These are phyloP conservation scores for Zhuliangozyma blackwelliae DNA, from an alignment of 1,139 yeast genomes.

Conservation along the genomic window DNA sequence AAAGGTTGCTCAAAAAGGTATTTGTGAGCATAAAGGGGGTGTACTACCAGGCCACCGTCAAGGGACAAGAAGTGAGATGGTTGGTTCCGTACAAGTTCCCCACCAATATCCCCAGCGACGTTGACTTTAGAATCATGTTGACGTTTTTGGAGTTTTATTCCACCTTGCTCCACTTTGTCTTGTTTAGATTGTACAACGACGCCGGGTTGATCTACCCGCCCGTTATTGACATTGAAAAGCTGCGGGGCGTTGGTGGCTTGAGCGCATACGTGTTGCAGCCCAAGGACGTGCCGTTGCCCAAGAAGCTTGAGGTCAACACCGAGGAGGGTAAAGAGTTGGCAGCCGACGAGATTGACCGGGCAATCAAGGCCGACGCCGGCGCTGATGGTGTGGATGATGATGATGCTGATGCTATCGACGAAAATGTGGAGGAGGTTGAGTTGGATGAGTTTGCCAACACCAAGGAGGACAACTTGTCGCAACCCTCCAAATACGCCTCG, in stretches of 20 bases:
- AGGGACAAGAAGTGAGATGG: slow-evolving; percentile 95
- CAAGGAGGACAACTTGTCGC: slow-evolving; percentile 74
- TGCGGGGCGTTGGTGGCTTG: slow-evolving; percentile 87
- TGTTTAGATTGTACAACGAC: slow-evolving; percentile 82
- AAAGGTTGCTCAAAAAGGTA: slow-evolving; percentile 76
- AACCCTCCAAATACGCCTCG: slow-evolving; percentile 65
- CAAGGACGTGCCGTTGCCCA: slow-evolving; percentile 41
- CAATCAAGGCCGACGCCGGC: slow-evolving; percentile 43
- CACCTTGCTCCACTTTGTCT: slow-evolving; percentile 81
- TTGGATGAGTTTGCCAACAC: slow-evolving; percentile 66
- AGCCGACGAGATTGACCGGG: slow-evolving; percentile 43
- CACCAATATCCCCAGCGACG: slow-evolving; percentile 87
- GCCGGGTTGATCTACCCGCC: slow-evolving; percentile 90
- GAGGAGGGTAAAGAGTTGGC: slow-evolving; percentile 37
- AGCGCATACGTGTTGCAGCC: slow-evolving; percentile 67
- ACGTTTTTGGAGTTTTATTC: slow-evolving; percentile 95
- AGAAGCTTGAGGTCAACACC: slow-evolving; percentile 11
- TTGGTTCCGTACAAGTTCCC: slow-evolving; percentile 96
- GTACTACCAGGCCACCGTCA: slow-evolving; percentile 84
- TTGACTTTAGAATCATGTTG: slow-evolving; percentile 95
- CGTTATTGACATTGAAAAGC: slow-evolving; percentile 62
- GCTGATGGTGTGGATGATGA: slow-evolving; percentile 26
- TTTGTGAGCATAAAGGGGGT: slow-evolving; percentile 97
- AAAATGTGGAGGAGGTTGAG: slow-evolving; percentile 38
- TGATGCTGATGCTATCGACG: slow-evolving; percentile 36